Base-by-base conservation (phyloP, 78 protist genomes). In the Dictyostelium capitatum region DNA sequence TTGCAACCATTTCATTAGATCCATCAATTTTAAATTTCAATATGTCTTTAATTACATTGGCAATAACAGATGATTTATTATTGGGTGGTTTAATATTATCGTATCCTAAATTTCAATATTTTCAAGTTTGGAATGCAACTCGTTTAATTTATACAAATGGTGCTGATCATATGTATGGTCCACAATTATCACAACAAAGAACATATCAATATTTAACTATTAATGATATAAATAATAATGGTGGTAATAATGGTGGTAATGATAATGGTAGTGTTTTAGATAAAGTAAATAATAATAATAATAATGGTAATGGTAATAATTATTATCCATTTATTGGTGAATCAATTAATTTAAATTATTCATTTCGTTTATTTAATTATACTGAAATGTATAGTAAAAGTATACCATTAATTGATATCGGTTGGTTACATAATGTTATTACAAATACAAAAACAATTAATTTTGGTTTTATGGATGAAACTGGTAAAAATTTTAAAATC, bases 401-500 rank as follows among this genome's bases (percentile, higher is more conserved):
- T 4, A 59, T 59, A 17, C n/a, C n/a, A n/a, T 23, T 23, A 23
- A 23, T 59, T 23, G 70, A 59, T 59, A 23, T 59, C n/a, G 70
- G 70, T 23, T 59, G 70, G 70, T 25, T 59, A 59, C 37, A 59
- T 59, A 59, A 59, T 23, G 12, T 59, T 0, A 23, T 59, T 23
- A 59, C 70, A 59, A 59, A 59, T 59, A 11, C 37, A 23, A 59
- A 59, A 59, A 59, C 70, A 9, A 59, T 59, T 0, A 59, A 4
- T 59, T 59, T 59, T 59, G 70, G 70, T 17, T 59, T 59, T 59
- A 59, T 59, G 70, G 70, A 59, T 23, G 37, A 59, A 59, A 23
- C 7, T 23, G 25, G 25, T 59, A 59, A 59, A 23, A 59, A 25
- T 7, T 59, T 59, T 23, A 28, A 59, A 23, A 59, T 59, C 10